These are phyloP conservation scores for Globisporangium viniferum DNA, from an alignment of 352 stramenopile genomes.

Conservation along the genomic window DNA sequence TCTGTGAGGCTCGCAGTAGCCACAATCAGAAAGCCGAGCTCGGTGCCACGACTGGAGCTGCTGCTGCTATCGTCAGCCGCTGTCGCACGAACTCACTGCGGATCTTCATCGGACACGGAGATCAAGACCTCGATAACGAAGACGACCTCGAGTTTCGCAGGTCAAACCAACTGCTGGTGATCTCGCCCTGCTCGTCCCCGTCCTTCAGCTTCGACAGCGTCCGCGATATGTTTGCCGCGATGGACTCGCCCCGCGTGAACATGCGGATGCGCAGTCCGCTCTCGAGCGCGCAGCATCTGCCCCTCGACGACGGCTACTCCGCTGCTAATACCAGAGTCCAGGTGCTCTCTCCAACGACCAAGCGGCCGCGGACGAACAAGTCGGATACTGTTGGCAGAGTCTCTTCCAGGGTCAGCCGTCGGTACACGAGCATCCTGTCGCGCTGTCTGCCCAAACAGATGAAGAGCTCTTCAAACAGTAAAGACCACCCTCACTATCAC, in stretches of 20 bases:
- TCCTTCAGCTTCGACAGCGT: constrained; percentile 18
- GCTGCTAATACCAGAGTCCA: not conserved
- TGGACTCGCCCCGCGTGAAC: constrained; percentile 7
- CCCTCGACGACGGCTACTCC: not conserved
- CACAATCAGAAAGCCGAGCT: not conserved
- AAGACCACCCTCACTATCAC: not conserved
- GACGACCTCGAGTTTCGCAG: not conserved
- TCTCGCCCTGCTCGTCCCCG: constrained; percentile 12
- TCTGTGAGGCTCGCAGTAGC: not conserved
- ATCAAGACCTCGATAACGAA: not conserved
- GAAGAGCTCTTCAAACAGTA: constrained; percentile 3
- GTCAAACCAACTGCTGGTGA: not conserved
- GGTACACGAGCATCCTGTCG: constrained; percentile 18
- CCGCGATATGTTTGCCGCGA: constrained; percentile 13
- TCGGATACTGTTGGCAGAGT: not conserved
- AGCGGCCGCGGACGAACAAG: constrained; percentile 12
- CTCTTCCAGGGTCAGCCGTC: not conserved
- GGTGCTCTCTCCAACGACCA: constrained; percentile 13
- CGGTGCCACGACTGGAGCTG: not conserved
- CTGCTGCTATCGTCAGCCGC: not conserved
- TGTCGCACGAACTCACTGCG: constrained; percentile 9
- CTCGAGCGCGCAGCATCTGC: not conserved
- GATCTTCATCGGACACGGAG: constrained; percentile 1
- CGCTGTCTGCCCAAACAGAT: constrained; percentile 9
- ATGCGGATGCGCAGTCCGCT: not conserved